Conservation (phyloP, 1,284 basidiomycete genomes). For the Termitomyces sp. region DNA sequence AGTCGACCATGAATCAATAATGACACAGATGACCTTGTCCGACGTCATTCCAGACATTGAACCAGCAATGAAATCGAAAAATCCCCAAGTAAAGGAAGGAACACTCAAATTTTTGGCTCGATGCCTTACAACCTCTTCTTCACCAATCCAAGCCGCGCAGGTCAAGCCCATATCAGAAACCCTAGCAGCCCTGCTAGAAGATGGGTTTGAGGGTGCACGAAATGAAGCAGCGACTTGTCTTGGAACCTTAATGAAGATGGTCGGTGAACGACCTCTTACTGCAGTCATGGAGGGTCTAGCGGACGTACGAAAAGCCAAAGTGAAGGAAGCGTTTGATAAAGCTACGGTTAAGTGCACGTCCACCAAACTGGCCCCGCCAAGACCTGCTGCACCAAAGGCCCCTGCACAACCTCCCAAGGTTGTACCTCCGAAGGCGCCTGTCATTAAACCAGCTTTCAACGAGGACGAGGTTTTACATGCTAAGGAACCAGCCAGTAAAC, state of each 20-base stretch:
- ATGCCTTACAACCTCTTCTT: conserved; percentile 67
- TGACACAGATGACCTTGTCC: conserved; percentile 63
- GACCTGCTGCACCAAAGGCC: conserved; percentile 29
- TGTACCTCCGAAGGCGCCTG: conserved; percentile 25
- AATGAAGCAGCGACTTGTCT: conserved; percentile 86
- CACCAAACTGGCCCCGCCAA: conserved; percentile 37
- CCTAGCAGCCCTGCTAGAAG: conserved; percentile 76
- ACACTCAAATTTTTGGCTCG: conserved; percentile 86
- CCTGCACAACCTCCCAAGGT: conserved; percentile 34
- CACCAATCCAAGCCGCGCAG: conserved; percentile 69
- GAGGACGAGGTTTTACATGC: conserved; percentile 19
- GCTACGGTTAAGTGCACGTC: conserved; percentile 81
- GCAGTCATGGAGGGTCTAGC: conserved; percentile 84
- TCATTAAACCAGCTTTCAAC: conserved; percentile 1
- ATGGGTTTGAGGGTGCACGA: conserved; percentile 87
- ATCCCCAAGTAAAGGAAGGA: conserved; percentile 95
- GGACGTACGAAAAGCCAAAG: conserved; percentile 88
- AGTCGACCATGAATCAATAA: conserved; percentile 12
- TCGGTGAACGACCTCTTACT: conserved; percentile 91
- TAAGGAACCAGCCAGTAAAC: conserved; percentile 46
- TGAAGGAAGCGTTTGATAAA: conserved; percentile 90
- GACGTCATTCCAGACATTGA: conserved; percentile 87
- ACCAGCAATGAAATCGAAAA: conserved; percentile 81
- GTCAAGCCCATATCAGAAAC: conserved; percentile 83
- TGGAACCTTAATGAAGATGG: conserved; percentile 94